A percentile compares a stretch with the other conserved stretches of the same genome.
Evolutionary conservation across 192 early-diverging fungal species (phyloP).

Genomic region (Coemansia sp.): DNA sequence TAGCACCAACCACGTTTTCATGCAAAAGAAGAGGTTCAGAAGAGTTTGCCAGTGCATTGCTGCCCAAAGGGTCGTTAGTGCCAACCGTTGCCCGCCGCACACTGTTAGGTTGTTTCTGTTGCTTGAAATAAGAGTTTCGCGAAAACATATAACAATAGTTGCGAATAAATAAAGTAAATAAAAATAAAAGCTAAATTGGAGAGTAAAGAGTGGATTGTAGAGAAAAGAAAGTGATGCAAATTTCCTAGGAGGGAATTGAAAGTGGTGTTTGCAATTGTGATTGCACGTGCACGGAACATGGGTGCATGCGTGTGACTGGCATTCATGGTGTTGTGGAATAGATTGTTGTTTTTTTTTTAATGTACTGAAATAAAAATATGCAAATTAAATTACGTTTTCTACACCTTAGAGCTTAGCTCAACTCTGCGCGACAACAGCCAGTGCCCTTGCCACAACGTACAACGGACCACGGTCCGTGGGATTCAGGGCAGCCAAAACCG

Average conservation of each 20-base stretch:
- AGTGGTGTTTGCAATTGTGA: too few relatives aligned
- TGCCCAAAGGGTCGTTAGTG: slow-evolving; percentile 27
- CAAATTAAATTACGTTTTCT: neutral
- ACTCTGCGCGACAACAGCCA: slow-evolving; percentile 20
- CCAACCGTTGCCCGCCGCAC: neutral
- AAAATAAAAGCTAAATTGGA: slow-evolving; percentile 6
- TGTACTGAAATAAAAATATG: too few relatives aligned
- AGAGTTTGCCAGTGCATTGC: neutral
- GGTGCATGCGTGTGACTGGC: too few relatives aligned
- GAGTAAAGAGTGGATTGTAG: neutral
- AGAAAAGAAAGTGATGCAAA: too few relatives aligned
- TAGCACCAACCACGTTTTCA: slow-evolving; percentile 19
- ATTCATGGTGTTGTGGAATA: too few relatives aligned
- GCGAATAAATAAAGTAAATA: neutral
- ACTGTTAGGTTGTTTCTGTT: neutral
- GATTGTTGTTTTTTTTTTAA: too few relatives aligned
- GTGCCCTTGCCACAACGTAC: slow-evolving; percentile 24
- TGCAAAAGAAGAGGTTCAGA: too few relatives aligned
- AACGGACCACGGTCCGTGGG: slow-evolving; percentile 38
- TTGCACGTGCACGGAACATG: too few relatives aligned
- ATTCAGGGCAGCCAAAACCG: slow-evolving; percentile 30
- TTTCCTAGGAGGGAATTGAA: too few relatives aligned
- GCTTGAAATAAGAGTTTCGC: slow-evolving; percentile 6
- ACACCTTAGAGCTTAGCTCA: neutral
- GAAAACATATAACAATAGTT: slow-evolving; percentile 27